Evolutionary conservation across 306 rosid species (phyloP), one percentile per base, ranked within the genome.

Genomic region (Casuarina equisetifolia): DNA sequence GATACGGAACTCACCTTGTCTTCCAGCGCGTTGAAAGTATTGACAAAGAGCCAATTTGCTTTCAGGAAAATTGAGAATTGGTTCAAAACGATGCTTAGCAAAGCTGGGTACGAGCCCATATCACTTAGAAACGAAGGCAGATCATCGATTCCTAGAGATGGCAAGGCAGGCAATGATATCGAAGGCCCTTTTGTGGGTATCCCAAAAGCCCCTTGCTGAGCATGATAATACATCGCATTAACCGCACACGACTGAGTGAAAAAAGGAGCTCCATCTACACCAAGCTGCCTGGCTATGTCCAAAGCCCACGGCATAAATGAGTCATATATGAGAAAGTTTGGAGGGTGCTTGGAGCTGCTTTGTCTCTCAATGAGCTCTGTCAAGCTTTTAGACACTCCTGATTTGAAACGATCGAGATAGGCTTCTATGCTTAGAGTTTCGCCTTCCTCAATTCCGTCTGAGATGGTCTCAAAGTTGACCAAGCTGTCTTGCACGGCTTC

Each of bases 31-130:
- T 64, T 20, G 10, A 39, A 64, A 38, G 46, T 64, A 46, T 39
- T 64, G 48, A 10, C 38, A 4, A 39, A 39, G 10, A 64, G 2
- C 70, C 70, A 64, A 38, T 72, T 62, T 6, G 67, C 73, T 12
- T 79, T 55, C 8, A 43, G 54, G n/a, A 79, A 58, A 62, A 72
- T 79, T 4, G 82, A 72, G 69, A 72, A 19, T 64, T 72, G 82
- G 19, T 59, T 52, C 2, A 75, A 15, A 11, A 72, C 49, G 15
- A 59, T 0, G 0, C 48, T 35, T 17, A 70, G 32, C 0, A 59
- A 9, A 4, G 63, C 66, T n/a, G 50, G 50, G 36, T 40, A 3
- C 20, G 59, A 45, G 11, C 45, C 35, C 3, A 71, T 17, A 59
- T 78, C 51, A 6, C 7, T 39, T 7, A 57, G 46, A 13, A 70